Base-by-base conservation (phyloP, 164 flowering plant genomes). In the Nymphaea thermarum region DNA sequence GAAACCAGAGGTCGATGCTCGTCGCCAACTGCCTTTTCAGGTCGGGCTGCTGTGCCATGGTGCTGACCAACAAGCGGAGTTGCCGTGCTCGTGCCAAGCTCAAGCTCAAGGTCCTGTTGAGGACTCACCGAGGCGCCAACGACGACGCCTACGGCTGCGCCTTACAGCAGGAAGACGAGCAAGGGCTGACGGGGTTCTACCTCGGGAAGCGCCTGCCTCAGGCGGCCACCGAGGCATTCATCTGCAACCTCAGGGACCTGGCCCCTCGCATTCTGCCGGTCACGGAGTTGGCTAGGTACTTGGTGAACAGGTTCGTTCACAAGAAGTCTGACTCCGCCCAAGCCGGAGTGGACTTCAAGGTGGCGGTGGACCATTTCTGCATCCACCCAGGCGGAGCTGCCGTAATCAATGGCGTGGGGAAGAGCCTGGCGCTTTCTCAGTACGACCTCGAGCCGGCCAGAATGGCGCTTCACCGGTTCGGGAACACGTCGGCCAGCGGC, bases 401-500 rank as follows among this genome's bases (percentile, higher is more conserved):
- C 3, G 85, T 84, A 2, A 78, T 86, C 11, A 80, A 86, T 43
- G 88, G 78, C 3, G 74, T 81, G 12, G 85, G 81, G 4, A 72
- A 65, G 71, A 80, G 82, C 43, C 69, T 87, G 41, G 79, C 74
- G 69, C 76, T 86, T 4, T 73, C 57, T 44, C 75, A 81, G 57
- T 57, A 81, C 51, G 93, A 87, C 55, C 62, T 85, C 2, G 89
- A 87, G 77, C 89, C 93, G 11, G 76, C 93, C 0, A 72, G 86
- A 76, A 85, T 87, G 89, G 76, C 88, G 12, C 87, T 87, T 43
- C 85, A 84, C 65, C 77, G 93, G 6, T 86, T 80, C 43, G 93
- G 93, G 0, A 86, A 87, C 79, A 86, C 90, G 1, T 87, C 93
- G 6, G 82, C 93, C 2, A 80, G 87, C 60, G 79, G 88, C 42